phyloP scores from a whole-genome alignment of 2,329 filamentous ascomycete genomes.

The Rhynchosporium secalis region DNA sequence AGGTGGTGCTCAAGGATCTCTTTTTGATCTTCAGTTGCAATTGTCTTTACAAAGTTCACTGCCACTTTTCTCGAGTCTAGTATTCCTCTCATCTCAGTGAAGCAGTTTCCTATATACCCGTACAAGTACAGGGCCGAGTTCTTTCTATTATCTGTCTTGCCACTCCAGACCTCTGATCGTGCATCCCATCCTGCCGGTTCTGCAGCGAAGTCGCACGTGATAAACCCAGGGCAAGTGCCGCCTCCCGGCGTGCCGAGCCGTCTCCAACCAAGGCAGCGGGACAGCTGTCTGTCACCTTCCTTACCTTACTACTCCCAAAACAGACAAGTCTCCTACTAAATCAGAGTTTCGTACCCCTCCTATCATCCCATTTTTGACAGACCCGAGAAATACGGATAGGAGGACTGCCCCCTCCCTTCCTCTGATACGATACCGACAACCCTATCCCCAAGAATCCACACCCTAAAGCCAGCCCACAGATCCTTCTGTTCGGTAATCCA shows the following conservation, averaged over 20 bases:
- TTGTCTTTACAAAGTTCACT: slow-evolving; percentile 5
- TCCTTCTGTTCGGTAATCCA: too few relatives aligned
- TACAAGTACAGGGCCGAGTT: too few relatives aligned
- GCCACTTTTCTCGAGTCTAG: not conserved
- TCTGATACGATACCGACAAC: not conserved
- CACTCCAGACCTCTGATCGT: too few relatives aligned
- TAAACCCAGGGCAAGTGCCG: not conserved
- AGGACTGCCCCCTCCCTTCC: not conserved
- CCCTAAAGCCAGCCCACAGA: too few relatives aligned
- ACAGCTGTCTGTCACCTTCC: too few relatives aligned
- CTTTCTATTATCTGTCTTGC: too few relatives aligned
- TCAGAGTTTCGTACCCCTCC: not conserved
- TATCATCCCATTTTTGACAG: not conserved
- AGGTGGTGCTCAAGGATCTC: slow-evolving; percentile 3
- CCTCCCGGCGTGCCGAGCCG: not conserved
- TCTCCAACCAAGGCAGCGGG: not conserved
- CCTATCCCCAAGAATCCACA: not conserved
- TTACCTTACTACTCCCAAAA: not conserved
- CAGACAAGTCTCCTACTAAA: not conserved
- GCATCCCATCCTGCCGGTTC: too few relatives aligned
- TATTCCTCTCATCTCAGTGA: not conserved
- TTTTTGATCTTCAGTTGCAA: not conserved
- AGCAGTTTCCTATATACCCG: too few relatives aligned
- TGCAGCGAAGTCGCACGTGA: not conserved
- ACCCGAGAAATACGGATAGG: not conserved